phyloP scores from a whole-genome alignment of 1,284 basidiomycete species.

The Paramarasmius palmivorus region DNA sequence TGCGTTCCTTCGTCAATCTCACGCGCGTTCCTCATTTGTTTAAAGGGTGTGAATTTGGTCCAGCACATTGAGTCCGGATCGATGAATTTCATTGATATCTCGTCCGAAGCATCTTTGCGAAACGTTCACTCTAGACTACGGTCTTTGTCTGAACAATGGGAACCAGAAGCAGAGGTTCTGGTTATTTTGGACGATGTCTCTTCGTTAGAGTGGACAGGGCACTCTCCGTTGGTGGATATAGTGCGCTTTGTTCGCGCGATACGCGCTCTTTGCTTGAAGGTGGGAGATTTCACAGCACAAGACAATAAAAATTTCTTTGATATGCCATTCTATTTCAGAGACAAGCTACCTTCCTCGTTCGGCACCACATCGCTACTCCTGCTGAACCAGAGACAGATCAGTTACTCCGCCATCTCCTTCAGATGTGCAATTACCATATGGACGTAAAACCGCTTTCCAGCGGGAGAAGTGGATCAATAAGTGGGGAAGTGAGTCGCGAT shows the following conservation, averaged over 20 bases:
- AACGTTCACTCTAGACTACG: constrained; percentile 1
- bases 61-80: constrained; percentile 42
- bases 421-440: constrained; percentile 63
- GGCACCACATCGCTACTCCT: constrained; percentile 59
- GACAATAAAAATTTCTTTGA: neutral
- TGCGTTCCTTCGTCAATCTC: neutral
- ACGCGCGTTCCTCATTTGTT: constrained; percentile 1
- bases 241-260: constrained; percentile 60
- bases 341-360: constrained; percentile 53
- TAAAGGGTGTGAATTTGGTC: constrained; percentile 54
- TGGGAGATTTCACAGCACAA: constrained; percentile 22
- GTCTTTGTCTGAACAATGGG: constrained; percentile 33
- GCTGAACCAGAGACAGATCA: constrained; percentile 52
- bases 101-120: constrained; percentile 12
- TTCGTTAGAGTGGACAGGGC: constrained; percentile 67
- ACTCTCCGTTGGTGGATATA: constrained; percentile 43
- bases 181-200: constrained; percentile 70
- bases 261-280: constrained; percentile 53
- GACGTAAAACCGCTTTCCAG: constrained; percentile 70
- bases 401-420: constrained; percentile 53
- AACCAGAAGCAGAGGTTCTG: constrained; percentile 30
- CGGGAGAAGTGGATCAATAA: constrained; percentile 72
- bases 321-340: constrained; percentile 31
- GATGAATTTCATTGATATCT: constrained; percentile 54
- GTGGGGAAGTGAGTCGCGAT: constrained; percentile 61